These are phyloP conservation scores for Fistulinella prunicolor DNA, from an alignment of 768 basidiomycete species.

Conservation along the genomic window DNA sequence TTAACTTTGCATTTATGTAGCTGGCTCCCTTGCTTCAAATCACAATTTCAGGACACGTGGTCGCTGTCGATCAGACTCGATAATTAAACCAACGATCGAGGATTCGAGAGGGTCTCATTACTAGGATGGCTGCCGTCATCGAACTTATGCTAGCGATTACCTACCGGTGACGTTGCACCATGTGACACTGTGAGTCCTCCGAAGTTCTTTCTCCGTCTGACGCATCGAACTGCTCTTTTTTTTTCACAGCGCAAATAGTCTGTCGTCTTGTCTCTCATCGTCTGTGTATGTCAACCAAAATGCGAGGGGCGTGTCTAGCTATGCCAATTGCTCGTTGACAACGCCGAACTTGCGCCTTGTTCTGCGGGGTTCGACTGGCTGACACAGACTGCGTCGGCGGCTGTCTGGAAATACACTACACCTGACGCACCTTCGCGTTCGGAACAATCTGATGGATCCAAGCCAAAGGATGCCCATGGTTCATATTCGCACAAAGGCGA, in stretches of 20 bases:
- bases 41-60: neutral
- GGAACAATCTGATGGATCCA: too few species aligned
- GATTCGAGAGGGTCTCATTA: slow-evolving; percentile 13
- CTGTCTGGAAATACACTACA: neutral
- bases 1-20: too few species aligned
- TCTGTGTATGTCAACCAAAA: too few species aligned
- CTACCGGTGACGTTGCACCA: slow-evolving; percentile 9
- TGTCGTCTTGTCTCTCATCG: too few species aligned
- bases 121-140: slow-evolving; percentile 3
- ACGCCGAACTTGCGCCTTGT: slow-evolving; percentile 5
- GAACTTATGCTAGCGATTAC: slow-evolving; percentile 8
- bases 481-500: too few species aligned
- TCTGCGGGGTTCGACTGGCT: neutral
- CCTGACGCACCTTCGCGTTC: too few species aligned
- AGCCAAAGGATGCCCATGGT: too few species aligned
- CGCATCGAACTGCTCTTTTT: too few species aligned
- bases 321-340: slow-evolving; percentile 14
- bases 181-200: slow-evolving; percentile 4
- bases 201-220: too few species aligned
- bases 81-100: slow-evolving; percentile 11
- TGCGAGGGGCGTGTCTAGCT: neutral
- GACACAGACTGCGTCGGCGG: too few species aligned
- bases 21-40: slow-evolving; percentile 3
- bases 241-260: too few species aligned
- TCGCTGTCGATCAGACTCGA: neutral